Conservation (phyloP, 2,329 filamentous ascomycete species). For the Lachnellula willkommii region DNA sequence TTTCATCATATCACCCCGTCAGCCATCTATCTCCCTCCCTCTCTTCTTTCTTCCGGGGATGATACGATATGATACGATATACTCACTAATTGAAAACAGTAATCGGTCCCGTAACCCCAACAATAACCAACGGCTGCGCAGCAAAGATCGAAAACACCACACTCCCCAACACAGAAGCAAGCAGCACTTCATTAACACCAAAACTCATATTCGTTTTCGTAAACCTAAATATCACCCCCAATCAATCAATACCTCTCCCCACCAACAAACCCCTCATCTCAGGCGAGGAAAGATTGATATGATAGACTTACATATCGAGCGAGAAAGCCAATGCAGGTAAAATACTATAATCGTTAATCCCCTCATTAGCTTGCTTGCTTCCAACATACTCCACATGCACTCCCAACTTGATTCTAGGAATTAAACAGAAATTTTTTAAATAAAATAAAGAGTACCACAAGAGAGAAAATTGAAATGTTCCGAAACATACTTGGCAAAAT, state of each 20-base stretch:
- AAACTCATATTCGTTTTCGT: constrained; percentile 79
- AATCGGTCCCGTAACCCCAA: constrained; percentile 85
- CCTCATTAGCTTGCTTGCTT: too few relatives aligned
- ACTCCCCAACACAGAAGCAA: constrained; percentile 76
- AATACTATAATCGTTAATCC: constrained; percentile 50
- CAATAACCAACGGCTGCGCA: constrained; percentile 82
- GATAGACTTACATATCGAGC: constrained; percentile 62
- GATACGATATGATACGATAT: background rate
- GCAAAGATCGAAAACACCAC: constrained; percentile 76
- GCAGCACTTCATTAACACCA: constrained; percentile 85
- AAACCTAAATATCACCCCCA: constrained; percentile 42
- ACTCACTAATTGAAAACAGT: constrained; percentile 83
- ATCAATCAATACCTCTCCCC: background rate
- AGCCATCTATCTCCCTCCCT: too few relatives aligned
- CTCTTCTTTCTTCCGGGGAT: too few relatives aligned
- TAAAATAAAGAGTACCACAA: too few relatives aligned
- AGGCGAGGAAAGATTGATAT: background rate
- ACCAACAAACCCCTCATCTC: background rate
- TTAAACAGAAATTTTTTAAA: constrained; percentile 8
- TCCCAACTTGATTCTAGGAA: background rate
- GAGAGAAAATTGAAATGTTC: background rate
- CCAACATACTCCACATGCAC: background rate
- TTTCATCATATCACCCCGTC: constrained; percentile 38
- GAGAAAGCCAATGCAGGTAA: constrained; percentile 83
- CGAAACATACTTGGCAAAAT: constrained; percentile 74